phyloP scores from a whole-genome alignment of 306 rosid genomes.

The Lathyrus aphaca region DNA sequence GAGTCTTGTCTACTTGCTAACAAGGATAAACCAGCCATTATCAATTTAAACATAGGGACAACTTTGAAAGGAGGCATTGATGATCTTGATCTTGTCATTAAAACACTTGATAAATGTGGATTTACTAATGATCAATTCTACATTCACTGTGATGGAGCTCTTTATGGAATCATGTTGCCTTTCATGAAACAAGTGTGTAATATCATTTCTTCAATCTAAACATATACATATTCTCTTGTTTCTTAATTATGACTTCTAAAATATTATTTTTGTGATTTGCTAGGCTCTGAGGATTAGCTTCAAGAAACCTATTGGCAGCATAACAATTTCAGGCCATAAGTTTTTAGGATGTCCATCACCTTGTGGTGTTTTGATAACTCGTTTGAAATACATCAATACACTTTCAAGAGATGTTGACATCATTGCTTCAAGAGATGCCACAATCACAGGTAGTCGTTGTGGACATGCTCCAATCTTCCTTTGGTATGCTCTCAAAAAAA shows the following conservation, averaged over 20 bases:
- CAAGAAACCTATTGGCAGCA: slow-evolving; percentile 38
- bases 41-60: slow-evolving; percentile 72
- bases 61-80: slow-evolving; percentile 38
- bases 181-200: slow-evolving; percentile 23
- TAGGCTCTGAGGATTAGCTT: slow-evolving; percentile 37
- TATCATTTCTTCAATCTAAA: neutral
- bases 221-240: too few species aligned
- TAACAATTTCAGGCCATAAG: slow-evolving; percentile 31
- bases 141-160: slow-evolving; percentile 34
- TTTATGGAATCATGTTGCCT: slow-evolving; percentile 28
- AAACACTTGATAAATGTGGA: slow-evolving; percentile 51
- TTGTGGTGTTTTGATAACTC: slow-evolving; percentile 39
- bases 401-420: slow-evolving; percentile 44
- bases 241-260: neutral
- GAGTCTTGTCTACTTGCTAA: slow-evolving; percentile 50
- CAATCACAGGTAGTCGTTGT: slow-evolving; percentile 23
- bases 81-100: slow-evolving; percentile 53
- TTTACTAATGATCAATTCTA: slow-evolving; percentile 31
- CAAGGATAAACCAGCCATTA: slow-evolving; percentile 72
- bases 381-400: slow-evolving; percentile 55
- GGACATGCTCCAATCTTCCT: slow-evolving; percentile 26
- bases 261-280: neutral
- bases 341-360: slow-evolving; percentile 39
- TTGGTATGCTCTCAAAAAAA: slow-evolving; percentile 19
- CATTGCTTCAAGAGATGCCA: slow-evolving; percentile 26